Evolutionary conservation across 352 stramenopile species (phyloP).

Genomic region (Aphanomyces invadans): DNA sequence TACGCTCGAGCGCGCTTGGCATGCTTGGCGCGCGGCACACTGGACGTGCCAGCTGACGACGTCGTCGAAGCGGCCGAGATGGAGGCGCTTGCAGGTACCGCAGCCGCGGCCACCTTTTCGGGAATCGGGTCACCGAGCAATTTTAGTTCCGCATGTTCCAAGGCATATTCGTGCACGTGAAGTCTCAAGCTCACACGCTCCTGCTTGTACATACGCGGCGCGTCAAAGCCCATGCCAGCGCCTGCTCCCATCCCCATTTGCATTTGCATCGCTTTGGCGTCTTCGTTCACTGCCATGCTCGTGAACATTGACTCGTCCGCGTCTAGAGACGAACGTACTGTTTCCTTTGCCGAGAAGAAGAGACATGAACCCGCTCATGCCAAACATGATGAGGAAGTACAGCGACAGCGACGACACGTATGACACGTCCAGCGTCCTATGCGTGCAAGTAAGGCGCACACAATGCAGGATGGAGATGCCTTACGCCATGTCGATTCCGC

Average conservation of each 20-base stretch:
- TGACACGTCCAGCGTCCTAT: slow-evolving; percentile 93
- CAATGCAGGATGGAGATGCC: too few relatives aligned
- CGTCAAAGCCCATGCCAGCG: slow-evolving; percentile 84
- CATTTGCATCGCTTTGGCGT: slow-evolving; percentile 87
- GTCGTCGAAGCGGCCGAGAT: background rate
- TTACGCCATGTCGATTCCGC: slow-evolving; percentile 91
- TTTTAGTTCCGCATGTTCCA: slow-evolving; percentile 79
- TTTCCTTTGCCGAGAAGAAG: slow-evolving; percentile 92
- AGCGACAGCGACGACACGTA: slow-evolving; percentile 97
- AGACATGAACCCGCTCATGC: slow-evolving; percentile 93
- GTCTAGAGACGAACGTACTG: slow-evolving; percentile 32
- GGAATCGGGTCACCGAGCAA: slow-evolving; percentile 67
- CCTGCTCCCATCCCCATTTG: slow-evolving; percentile 87
- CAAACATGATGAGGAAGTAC: slow-evolving; percentile 99
- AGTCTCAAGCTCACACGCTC: slow-evolving; percentile 76
- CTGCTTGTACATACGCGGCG: slow-evolving; percentile 85
- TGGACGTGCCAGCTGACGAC: background rate
- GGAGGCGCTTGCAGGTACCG: too few relatives aligned
- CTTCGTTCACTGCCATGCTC: slow-evolving; percentile 59
- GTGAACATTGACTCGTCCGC: background rate
- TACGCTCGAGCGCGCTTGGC: slow-evolving; percentile 1
- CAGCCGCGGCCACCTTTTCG: slow-evolving; percentile 32
- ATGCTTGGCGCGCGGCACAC: background rate
- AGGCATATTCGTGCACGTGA: slow-evolving; percentile 72
- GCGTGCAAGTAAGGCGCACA: too few relatives aligned